Evolutionary conservation across 192 early-diverging fungal species (phyloP).

Genomic region (Chytriomyces sp.): DNA sequence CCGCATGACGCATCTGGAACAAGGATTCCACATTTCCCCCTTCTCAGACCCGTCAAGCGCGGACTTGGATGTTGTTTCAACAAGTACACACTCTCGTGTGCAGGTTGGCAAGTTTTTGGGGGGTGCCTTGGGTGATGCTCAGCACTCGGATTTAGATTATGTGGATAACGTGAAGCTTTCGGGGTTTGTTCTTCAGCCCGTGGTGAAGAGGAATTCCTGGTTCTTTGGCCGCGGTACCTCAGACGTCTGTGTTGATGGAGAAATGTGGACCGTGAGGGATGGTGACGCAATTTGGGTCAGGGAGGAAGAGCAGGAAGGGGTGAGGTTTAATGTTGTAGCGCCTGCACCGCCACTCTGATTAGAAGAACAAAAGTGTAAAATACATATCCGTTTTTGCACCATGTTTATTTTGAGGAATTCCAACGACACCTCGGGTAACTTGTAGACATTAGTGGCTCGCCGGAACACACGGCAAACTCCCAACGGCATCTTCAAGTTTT

Average conservation of each 20-base stretch:
- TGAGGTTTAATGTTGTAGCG: not conserved
- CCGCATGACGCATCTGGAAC: constrained; percentile 30
- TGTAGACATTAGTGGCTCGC: no score
- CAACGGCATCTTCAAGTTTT: no score
- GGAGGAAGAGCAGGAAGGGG: not conserved
- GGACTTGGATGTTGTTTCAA: constrained; percentile 5
- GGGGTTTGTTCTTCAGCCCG: constrained; percentile 24
- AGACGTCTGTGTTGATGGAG: constrained; percentile 37
- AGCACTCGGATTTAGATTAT: not conserved
- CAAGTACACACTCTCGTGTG: constrained; percentile 1
- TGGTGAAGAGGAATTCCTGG: not conserved
- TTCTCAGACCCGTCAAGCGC: constrained; percentile 15
- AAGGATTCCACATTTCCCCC: constrained; percentile 29
- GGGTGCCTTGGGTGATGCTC: not conserved
- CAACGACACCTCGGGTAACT: no score
- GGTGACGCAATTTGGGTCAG: constrained; percentile 1
- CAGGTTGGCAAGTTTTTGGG: constrained; percentile 16
- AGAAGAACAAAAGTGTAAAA: no score
- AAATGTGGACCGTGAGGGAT: constrained; percentile 8
- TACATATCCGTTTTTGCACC: no score
- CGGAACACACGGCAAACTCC: no score
- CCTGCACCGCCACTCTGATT: not conserved
- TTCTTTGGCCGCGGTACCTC: not conserved
- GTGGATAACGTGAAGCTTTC: not conserved
- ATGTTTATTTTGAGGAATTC: no score